Evolutionary conservation across 2,329 filamentous ascomycete genomes (phyloP).

Genomic region (Curvularia lunata): DNA sequence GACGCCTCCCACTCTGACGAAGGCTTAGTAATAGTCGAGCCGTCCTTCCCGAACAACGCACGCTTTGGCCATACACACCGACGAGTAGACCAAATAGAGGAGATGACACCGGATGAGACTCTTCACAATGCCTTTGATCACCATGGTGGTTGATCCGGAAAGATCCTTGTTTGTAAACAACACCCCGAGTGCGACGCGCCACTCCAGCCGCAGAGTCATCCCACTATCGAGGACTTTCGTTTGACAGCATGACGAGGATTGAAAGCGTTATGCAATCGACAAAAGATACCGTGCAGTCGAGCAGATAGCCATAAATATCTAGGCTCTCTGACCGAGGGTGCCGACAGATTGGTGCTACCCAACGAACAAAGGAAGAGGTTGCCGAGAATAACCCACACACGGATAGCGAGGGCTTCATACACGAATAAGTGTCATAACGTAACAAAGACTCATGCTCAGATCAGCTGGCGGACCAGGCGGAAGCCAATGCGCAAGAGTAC

Average conservation of each 20-base stretch:
- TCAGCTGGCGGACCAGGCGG: not conserved
- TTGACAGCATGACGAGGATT: not conserved
- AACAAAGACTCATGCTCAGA: not conserved
- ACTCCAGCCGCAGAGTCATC: no score
- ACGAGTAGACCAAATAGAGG: not conserved
- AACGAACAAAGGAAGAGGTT: not conserved
- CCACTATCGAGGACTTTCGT: not conserved
- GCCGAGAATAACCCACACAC: not conserved
- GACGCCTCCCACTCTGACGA: not conserved
- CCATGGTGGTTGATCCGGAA: no score
- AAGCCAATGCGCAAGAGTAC: not conserved
- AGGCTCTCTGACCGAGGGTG: not conserved
- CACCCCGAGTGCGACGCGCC: not conserved
- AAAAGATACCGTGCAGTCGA: no score
- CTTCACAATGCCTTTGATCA: not conserved
- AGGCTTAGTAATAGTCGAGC: not conserved
- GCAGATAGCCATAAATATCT: not conserved
- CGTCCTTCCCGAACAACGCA: slow-evolving; percentile 1
- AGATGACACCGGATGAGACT: not conserved
- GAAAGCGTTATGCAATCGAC: not conserved
- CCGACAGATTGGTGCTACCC: not conserved
- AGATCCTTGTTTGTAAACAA: not conserved
- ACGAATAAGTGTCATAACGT: not conserved
- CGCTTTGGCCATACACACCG: slow-evolving; percentile 1
- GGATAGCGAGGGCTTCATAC: not conserved